phyloP scores from a whole-genome alignment of 352 stramenopile genomes.

The Pythium insidiosum region DNA sequence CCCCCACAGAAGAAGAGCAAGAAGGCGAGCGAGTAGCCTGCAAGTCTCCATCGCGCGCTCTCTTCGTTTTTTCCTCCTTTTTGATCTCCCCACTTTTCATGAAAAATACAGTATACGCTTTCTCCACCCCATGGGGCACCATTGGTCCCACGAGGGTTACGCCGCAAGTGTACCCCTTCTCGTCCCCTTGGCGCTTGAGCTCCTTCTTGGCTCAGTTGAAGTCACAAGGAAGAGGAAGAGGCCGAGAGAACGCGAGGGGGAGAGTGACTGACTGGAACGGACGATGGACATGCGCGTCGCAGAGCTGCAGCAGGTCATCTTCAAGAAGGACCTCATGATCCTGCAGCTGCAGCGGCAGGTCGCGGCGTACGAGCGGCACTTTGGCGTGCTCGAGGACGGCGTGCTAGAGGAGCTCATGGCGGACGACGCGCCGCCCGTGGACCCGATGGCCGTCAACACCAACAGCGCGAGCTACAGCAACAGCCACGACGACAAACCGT shows the following conservation, averaged over 20 bases:
- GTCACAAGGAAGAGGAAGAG: neutral
- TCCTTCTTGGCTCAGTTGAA: conserved; percentile 8
- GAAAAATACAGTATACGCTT: no score
- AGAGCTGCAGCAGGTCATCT: conserved; percentile 74
- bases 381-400: conserved; percentile 32
- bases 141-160: no score
- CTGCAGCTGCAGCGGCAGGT: conserved; percentile 64
- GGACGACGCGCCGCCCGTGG: conserved; percentile 11
- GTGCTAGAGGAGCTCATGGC: conserved; percentile 17
- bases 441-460: conserved; percentile 9
- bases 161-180: no score
- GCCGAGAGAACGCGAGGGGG: neutral
- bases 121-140: no score
- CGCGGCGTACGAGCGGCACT: conserved; percentile 43
- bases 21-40: neutral
- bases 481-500: neutral
- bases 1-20: no score
- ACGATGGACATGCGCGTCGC: conserved; percentile 49
- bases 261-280: no score
- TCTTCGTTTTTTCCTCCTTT: neutral
- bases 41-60: neutral
- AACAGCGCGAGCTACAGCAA: conserved; percentile 3
- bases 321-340: conserved; percentile 84
- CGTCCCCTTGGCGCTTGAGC: neutral
- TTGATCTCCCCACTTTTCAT: neutral